Percentiles rank a stretch among this genome's conserved stretches.
Evolutionary conservation across 2,329 filamentous ascomycete genomes (phyloP).

Genomic region (Fusarium algeriense): DNA sequence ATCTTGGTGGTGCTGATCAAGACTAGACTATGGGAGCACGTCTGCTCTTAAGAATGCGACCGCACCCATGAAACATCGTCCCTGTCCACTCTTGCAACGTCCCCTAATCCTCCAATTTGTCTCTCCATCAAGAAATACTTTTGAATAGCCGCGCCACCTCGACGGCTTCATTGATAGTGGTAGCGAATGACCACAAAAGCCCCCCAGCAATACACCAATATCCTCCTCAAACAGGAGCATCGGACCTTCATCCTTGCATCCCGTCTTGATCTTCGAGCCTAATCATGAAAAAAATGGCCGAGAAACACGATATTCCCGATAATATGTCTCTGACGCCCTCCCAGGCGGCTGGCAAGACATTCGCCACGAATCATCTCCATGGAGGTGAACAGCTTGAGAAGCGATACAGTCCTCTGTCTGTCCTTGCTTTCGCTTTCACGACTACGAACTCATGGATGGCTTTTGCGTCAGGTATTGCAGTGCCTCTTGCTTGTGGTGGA

Average conservation of each 20-base stretch:
- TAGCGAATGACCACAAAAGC: conserved; percentile 25
- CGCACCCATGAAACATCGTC: not conserved
- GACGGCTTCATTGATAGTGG: not conserved
- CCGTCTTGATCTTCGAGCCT: conserved; percentile 27
- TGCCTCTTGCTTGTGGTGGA: conserved; percentile 43
- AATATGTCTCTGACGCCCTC: conserved; percentile 33
- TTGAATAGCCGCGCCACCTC: not conserved
- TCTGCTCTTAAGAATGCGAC: conserved; percentile 3
- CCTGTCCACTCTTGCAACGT: not conserved
- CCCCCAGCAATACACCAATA: conserved; percentile 29
- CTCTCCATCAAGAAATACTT: not conserved
- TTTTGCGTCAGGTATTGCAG: conserved; percentile 43
- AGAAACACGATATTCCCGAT: conserved; percentile 27
- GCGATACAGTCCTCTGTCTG: conserved; percentile 44
- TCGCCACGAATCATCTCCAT: conserved; percentile 5
- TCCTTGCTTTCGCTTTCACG: conserved; percentile 46
- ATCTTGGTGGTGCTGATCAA: not conserved
- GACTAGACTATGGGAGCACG: not conserved
- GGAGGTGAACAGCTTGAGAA: conserved; percentile 36
- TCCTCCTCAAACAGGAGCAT: conserved; percentile 28
- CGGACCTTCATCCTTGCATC: conserved; percentile 24
- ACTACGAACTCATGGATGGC: conserved; percentile 47
- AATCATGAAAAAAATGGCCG: not conserved
- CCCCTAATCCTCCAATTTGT: not conserved
- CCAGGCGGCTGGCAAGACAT: conserved; percentile 32